Conservation (phyloP, 1,284 basidiomycete species). For the Agroathelia rolfsii region DNA sequence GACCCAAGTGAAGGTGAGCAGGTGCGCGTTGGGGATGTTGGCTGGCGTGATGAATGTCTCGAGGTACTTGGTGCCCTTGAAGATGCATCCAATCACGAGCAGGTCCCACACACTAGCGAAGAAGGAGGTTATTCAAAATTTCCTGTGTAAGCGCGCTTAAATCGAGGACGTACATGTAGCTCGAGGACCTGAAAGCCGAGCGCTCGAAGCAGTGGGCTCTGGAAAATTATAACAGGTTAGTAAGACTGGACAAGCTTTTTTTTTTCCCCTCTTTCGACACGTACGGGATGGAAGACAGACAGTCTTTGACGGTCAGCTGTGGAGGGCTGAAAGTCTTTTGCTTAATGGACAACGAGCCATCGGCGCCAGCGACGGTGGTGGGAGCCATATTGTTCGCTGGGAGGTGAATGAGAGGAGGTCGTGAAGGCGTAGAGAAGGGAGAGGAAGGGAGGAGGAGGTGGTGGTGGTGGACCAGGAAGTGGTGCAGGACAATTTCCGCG, state of each 20-base stretch:
- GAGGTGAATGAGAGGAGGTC: no score
- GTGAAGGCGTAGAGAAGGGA: no score
- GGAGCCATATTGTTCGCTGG: no score
- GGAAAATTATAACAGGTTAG: slow-evolving; percentile 9
- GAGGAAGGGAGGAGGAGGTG: no score
- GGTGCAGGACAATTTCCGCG: no score
- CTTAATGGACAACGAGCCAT: slow-evolving; percentile 40
- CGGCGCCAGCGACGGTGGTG: no score
- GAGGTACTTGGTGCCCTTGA: slow-evolving; percentile 61
- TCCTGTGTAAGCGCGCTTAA: slow-evolving; percentile 6
- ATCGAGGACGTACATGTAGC: slow-evolving; percentile 70
- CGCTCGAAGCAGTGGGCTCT: slow-evolving; percentile 91
- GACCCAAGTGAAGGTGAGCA: slow-evolving; percentile 58
- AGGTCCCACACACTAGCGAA: slow-evolving; percentile 62
- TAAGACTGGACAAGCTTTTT: slow-evolving; percentile 2
- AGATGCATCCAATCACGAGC: slow-evolving; percentile 58
- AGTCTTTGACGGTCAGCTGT: slow-evolving; percentile 76
- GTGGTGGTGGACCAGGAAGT: no score
- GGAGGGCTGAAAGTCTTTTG: slow-evolving; percentile 66
- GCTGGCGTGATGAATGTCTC: slow-evolving; percentile 56
- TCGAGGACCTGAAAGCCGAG: slow-evolving; percentile 75
- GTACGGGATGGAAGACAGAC: slow-evolving; percentile 83
- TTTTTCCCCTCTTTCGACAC: slow-evolving; percentile 3
- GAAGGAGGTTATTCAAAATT: slow-evolving; percentile 12
- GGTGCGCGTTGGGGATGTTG: slow-evolving; percentile 47